These are phyloP conservation scores for Auricularia sp. DNA, from an alignment of 768 basidiomycete species.

Conservation along the genomic window DNA sequence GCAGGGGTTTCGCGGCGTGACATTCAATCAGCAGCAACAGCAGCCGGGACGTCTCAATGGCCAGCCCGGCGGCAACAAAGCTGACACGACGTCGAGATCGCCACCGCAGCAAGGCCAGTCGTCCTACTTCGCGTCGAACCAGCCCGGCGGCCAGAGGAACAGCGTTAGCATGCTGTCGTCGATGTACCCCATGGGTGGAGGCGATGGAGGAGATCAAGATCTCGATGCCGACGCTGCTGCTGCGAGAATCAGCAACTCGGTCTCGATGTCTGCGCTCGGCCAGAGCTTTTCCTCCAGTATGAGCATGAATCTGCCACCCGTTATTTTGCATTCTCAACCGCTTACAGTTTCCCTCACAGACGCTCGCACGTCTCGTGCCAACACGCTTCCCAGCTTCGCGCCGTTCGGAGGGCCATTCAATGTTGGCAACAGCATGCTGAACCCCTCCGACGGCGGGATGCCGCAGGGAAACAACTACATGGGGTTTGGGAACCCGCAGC, in stretches of 20 bases:
- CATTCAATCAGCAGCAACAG: background rate
- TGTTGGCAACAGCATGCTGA: background rate
- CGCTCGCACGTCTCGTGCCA: background rate
- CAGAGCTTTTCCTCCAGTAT: background rate
- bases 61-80: background rate
- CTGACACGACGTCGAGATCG: background rate
- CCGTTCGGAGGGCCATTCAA: background rate
- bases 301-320: background rate
- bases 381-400: conserved; percentile 4
- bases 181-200: background rate
- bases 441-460: background rate
- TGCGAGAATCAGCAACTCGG: background rate
- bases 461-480: background rate
- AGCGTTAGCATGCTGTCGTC: background rate
- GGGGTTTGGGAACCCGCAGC: background rate
- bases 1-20: too few relatives aligned
- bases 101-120: background rate
- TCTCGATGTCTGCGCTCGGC: conserved; percentile 1
- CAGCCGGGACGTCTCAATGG: background rate
- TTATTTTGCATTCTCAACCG: background rate
- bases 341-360: background rate
- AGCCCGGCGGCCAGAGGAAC: background rate
- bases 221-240: background rate
- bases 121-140: background rate
- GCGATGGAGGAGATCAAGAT: background rate